Percentiles rank a stretch among this genome's conserved stretches.
phyloP scores from a whole-genome alignment of 1,284 basidiomycete genomes.

The Ustilago crameri region DNA sequence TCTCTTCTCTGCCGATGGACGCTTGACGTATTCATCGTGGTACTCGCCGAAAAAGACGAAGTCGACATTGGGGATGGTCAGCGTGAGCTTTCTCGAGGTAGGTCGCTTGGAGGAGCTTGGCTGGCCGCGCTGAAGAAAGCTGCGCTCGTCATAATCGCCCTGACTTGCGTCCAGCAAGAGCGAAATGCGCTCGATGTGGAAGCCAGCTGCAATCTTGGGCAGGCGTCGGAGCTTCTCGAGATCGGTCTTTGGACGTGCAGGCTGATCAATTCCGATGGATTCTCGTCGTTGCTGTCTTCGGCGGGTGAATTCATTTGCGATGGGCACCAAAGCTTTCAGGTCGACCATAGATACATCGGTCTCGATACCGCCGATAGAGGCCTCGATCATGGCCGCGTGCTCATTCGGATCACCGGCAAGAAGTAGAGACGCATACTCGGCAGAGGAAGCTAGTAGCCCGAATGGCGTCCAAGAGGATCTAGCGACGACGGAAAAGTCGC shows the following conservation, averaged over 20 bases:
- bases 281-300: conserved; percentile 17
- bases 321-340: conserved; percentile 28
- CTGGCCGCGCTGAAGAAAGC: background rate
- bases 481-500: conserved; percentile 27
- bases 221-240: conserved; percentile 27
- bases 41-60: conserved; percentile 51
- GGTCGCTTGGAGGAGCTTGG: background rate
- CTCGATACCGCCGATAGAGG: conserved; percentile 43
- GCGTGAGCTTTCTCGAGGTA: conserved; percentile 31
- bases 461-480: conserved; percentile 61
- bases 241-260: conserved; percentile 22
- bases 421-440: conserved; percentile 22
- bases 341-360: conserved; percentile 35
- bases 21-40: conserved; percentile 50
- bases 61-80: conserved; percentile 43
- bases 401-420: conserved; percentile 63
- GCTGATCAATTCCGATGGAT: conserved; percentile 24
- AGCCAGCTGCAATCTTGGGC: conserved; percentile 43
- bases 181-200: conserved; percentile 41
- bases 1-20: conserved; percentile 42
- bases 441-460: conserved; percentile 47
- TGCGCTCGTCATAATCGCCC: background rate
- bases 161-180: conserved; percentile 45
- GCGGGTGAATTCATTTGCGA: conserved; percentile 21
- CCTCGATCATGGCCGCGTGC: conserved; percentile 44